These are phyloP conservation scores for Microbotryum silenes-acaulis DNA, from an alignment of 1,284 basidiomycete genomes.

Conservation along the genomic window DNA sequence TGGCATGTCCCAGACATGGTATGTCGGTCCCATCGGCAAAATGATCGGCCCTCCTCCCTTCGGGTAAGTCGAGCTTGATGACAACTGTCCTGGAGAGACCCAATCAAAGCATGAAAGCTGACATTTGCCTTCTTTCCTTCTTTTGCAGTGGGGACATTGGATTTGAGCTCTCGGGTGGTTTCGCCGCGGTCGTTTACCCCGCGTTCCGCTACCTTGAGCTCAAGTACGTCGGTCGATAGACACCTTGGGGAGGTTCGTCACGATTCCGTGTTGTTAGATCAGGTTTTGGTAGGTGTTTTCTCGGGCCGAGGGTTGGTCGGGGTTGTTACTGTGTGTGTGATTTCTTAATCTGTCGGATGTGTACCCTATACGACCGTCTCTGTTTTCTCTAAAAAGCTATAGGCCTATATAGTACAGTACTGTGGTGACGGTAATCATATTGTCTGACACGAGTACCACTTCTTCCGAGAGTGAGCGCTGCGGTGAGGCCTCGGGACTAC, in stretches of 20 bases:
- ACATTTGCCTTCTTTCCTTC: constrained; percentile 17
- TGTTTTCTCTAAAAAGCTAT: too few relatives aligned
- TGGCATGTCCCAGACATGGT: constrained; percentile 41
- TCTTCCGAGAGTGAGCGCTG: too few relatives aligned
- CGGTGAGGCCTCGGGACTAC: too few relatives aligned
- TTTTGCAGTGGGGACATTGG: constrained; percentile 36
- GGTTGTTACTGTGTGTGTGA: too few relatives aligned
- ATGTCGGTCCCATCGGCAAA: constrained; percentile 34
- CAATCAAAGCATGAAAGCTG: neutral
- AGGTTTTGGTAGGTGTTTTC: too few relatives aligned
- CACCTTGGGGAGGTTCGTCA: constrained; percentile 1
- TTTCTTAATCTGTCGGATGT: too few relatives aligned
- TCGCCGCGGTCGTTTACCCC: constrained; percentile 40
- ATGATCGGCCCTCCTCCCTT: constrained; percentile 20
- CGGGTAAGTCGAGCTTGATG: neutral
- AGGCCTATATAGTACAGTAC: too few relatives aligned
- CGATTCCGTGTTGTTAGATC: too few relatives aligned
- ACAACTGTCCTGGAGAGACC: neutral
- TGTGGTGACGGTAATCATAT: too few relatives aligned
- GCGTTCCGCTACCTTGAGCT: constrained; percentile 37
- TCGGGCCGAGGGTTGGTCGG: too few relatives aligned
- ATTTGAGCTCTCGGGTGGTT: constrained; percentile 38
- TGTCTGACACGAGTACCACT: too few relatives aligned
- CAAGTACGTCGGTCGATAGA: constrained; percentile 34
- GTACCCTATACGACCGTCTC: too few relatives aligned